These are phyloP conservation scores for Phellinidium pouzarii DNA, from an alignment of 1,284 basidiomycete species.

Conservation along the genomic window DNA sequence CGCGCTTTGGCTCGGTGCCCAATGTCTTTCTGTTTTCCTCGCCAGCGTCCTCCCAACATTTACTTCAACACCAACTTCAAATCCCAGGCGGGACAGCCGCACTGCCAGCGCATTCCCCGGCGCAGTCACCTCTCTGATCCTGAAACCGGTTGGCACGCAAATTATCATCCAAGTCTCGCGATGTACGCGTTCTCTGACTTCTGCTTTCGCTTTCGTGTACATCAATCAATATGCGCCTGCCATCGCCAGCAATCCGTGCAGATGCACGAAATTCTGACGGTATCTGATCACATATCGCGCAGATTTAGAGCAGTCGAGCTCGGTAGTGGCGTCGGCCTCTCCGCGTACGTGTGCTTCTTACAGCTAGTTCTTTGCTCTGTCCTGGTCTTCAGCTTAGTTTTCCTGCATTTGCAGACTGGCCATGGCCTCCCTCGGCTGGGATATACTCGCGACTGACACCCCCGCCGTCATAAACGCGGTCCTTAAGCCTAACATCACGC, in stretches of 20 bases:
- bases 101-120: no score
- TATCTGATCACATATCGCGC: constrained; percentile 21
- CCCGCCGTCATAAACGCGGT: constrained; percentile 61
- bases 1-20: constrained; percentile 82
- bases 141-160: constrained; percentile 18
- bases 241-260: no score
- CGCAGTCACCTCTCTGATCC: no score
- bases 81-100: no score
- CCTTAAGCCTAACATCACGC: constrained; percentile 57
- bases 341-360: constrained; percentile 47
- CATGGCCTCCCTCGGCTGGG: constrained; percentile 64
- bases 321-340: constrained; percentile 77
- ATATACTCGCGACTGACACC: constrained; percentile 77
- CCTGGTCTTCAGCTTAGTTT: not conserved
- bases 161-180: not conserved
- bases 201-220: not conserved
- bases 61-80: constrained; percentile 22
- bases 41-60: constrained; percentile 27
- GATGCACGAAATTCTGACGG: not conserved
- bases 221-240: no score
- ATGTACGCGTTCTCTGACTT: not conserved
- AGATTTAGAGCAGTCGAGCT: constrained; percentile 62
- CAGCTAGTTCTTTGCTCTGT: constrained; percentile 2
- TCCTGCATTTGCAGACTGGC: constrained; percentile 45
- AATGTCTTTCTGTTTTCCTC: constrained; percentile 67